Base-by-base conservation (phyloP, 352 stramenopile genomes). In the Blastocystis hominis region DNA sequence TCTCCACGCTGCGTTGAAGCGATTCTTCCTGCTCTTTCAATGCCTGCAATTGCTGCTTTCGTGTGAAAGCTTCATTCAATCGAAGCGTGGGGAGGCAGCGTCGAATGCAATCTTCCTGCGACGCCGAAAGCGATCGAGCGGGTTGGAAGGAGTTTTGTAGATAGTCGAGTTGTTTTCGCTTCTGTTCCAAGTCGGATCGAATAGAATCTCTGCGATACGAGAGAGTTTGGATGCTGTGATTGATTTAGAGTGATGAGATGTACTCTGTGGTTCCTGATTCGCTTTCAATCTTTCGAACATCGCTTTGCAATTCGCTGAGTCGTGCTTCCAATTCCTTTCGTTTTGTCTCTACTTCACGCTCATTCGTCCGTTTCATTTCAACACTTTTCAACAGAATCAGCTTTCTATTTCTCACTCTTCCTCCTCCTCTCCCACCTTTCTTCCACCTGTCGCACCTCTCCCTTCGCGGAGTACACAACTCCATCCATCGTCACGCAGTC, bases 401-500 rank as follows among this genome's bases (percentile, higher is more conserved):
- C n/a, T 20, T 20, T 59, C 50, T 59, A 59, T n/a, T 38, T 17
- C 15, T 68, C 59, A n/a, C 24, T 68, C 9, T 68, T 4, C 30
- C 9, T 38, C 59, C 15, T 40, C 34, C 15, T 15, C 59, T 68
- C 20, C 2, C 30, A 24, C 59, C 30, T 68, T 1, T 68, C 30
- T 68, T 68, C 59, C 59, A 24, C 6, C 44, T 66, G 13, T 40
- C 72, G 50, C 50, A 84, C 72, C 34, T 84, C 72, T 5, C 72
- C 72, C 17, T 84, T 84, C 15, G 47, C 47, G 15, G 15, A 68
- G 54, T 66, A 84, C 50, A 69, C 34, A 17, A 84, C 34, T 7
- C 72, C 72, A 66, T 84, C 72, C 46, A 66, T 30, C 13, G 72
- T 84, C 36, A 84, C 55, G 46, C 72, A 84, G 72, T 84, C 46